Base-by-base conservation (phyloP, 2,329 filamentous ascomycete species). In the Cladosporium sp. region DNA sequence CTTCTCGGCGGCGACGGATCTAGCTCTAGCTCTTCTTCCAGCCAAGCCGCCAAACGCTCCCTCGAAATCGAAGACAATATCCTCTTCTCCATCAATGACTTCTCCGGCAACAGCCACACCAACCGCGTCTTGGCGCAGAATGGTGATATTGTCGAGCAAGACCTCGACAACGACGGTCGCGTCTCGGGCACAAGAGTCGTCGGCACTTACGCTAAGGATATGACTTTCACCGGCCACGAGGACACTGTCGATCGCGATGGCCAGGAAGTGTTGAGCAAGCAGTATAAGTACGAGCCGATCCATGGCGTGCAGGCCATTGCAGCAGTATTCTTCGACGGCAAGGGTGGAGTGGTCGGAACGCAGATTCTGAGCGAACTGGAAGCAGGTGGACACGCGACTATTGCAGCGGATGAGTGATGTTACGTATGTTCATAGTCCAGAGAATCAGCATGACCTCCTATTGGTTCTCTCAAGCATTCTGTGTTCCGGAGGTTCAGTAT, bases 141-240 rank as follows among this genome's bases (percentile, higher is more conserved):
- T 2, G 84, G 84, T 37, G 85, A 86, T 64, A 85, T 86, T 61
- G 81, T 86, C 1, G 82, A 85, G 65, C 79, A 85, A 64, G 81
- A 84, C 0, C 75, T 75, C 0, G 80, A 78, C 20, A 72, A 70
- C 1, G 80, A 76, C 0, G 77, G 75, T 3, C 71, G 72, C 30
- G 66, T 76, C 1, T 60, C 59, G 2, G 71, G 83, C 0, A 79
- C 76, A 59, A 74, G 72, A 19, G 84, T 86, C 60, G 81, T 86
- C 6, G 84, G 84, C 52, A 81, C 84, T 65, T 86, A 78, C 68
- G 66, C 78, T 65, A 73, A 74, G 59, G 85, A 85, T 70, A 86
- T 87, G 83, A 86, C 82, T 5, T 73, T 75, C 60, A 78, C 78
- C n/a, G 61, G 71, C 57, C 51, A 66, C 59, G 49, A 74, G 70